Base-by-base conservation (phyloP, 345 rosid genomes). In the Syzygium aqueum region DNA sequence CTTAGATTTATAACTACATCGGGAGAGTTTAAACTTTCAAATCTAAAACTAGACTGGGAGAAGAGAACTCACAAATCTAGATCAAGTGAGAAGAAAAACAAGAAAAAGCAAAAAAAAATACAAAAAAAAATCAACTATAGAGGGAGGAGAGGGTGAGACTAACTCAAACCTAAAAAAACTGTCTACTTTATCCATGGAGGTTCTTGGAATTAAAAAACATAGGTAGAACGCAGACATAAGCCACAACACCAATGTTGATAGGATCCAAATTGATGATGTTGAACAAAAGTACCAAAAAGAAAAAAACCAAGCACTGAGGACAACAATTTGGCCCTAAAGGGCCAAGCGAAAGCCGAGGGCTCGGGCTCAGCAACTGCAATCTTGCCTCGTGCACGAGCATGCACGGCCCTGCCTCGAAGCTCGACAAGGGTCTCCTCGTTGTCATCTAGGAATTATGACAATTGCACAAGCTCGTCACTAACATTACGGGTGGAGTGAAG, bases 151-250 rank as follows among this genome's bases (percentile, higher is more conserved):
- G 46, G 7, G 46, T 43, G 46, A 43, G 7, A 43, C 46, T 43
- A 43, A 43, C 46, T 43, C 46, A 43, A 43, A 5, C 46, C 46
- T 43, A 43, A 43, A 43, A 43, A 43, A 43, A 3, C 1, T 73
- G 0, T 73, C 27, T 8, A 33, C 78, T 37, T 33, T 7, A 2
- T 73, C 21, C 49, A 19, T 73, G 19, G 1, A 19, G 0, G 23
- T 43, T 43, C 46, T 43, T 43, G 46, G 7, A 43, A 43, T 43
- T 43, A 43, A 43, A 43, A 43, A 43, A 43, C 46, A 43, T 43
- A 43, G 5, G 46, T 6, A 43, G 46, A 43, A 43, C 7, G 46
- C 46, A 43, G 46, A 43, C 46, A 43, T 43, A 43, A 43, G 46
- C 46, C 46, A 43, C 46, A 5, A 43, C 46, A 43, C 46, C 46